Evolutionary conservation across 257 asterid species (phyloP), one percentile per base, ranked within the genome.

Genomic region (Cinchona pubescens): DNA sequence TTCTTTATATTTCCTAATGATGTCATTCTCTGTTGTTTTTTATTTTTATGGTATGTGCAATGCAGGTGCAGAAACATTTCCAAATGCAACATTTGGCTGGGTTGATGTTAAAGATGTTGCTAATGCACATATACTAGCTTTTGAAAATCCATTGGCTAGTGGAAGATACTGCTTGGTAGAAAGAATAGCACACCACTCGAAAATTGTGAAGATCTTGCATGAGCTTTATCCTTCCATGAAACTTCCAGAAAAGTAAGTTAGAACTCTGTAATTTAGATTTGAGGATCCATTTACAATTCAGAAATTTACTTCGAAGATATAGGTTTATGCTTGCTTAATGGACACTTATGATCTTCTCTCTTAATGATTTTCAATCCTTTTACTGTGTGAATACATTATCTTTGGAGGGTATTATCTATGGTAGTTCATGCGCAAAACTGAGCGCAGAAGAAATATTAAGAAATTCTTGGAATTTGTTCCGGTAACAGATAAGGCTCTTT

Each of bases 11-110:
- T 18, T 14, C 23, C 1, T 23, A 8, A 70, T 3, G 25, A 12
- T 46, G 12, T 49, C 49, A 23, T 37, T 34, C 42, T 43, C 53
- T 72, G 6, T 25, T 56, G 69, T 63, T 71, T 18, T 2, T 64
- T 40, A 8, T 3, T 3, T 72, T 19, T 55, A 14, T 18, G 10
- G 7, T 69, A n/a, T n/a, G n/a, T n/a, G n/a, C 53, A 60, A 65
- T 85, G 64, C 85, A 92, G 97, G 92, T 69, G 87, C 92, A 7
- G 89, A 85, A 71, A 76, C 93, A 61, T 92, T 72, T 74, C 88
- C 59, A 37, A 80, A 72, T 43, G 2, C 32, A 53, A 38, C 74
- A 10, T 51, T 60, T 63, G 74, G 82, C 37, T 74, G 76, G 76
- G 79, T 81, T 38, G 81, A 81, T 77, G 85, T 81, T 67, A 78